Base-by-base conservation (phyloP, 1,284 basidiomycete genomes). In the Ustilago shanxiensis region DNA sequence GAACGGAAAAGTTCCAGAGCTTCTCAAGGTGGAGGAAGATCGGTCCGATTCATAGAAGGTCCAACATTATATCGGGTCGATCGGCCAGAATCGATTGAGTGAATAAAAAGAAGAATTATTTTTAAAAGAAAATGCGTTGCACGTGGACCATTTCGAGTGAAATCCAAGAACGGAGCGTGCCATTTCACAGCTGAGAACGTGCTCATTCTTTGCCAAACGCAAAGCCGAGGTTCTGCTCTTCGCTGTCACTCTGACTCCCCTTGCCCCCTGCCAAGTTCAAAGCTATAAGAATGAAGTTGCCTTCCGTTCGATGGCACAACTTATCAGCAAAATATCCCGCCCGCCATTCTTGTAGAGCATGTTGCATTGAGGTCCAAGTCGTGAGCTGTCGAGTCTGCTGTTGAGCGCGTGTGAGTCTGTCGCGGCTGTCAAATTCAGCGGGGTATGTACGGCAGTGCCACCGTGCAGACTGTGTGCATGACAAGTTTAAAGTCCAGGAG, bases 101-200 rank as follows among this genome's bases (percentile, higher is more conserved):
- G 6, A 50, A 29, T 18, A n/a, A 1, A 18, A 28, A 55, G 26
- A 55, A 50, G 16, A 50, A 49, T n/a, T n/a, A n/a, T n/a, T n/a
- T n/a, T n/a, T n/a, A 20, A 33, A 22, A 35, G n/a, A 44, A 44
- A 44, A 44, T 9, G 33, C n/a, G 26, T 39, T n/a, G 66, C 59
- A 68, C 66, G 66, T 68, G 66, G 55, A 62, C 60, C 18, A 44
- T 44, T 39, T 20, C 44, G 44, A 28, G 33, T 45, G 45, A 68
- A 31, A 20, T 44, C 20, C 41, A 44, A 44, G 47, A 26, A 6
- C 10, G 47, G 47, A 49, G 47, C 47, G 47, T 49, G 47, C 41
- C 41, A 31, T 18, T 28, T 58, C 20, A 1, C 39, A 44, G 35
- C 14, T 33, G 66, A 11, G 53, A 69, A 69, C 66, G 66, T 69